Evolutionary conservation across 805 yeast species (phyloP).

Genomic region (Lipomyces yamadae): DNA sequence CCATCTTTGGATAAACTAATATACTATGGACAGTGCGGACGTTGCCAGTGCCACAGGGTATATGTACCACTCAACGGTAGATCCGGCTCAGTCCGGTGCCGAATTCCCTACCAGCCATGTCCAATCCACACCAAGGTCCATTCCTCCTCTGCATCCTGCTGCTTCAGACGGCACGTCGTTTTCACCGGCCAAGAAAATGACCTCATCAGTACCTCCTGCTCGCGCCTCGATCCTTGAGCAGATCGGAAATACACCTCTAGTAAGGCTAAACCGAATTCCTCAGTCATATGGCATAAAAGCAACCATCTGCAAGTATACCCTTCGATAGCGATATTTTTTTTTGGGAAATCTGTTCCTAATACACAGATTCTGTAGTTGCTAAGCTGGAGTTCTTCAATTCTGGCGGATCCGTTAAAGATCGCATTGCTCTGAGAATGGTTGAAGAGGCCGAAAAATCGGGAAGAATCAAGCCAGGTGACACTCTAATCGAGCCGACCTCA

Average conservation of each 20-base stretch:
- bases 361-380: slow-evolving; percentile 55
- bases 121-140: neutral
- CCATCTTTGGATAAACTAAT: neutral
- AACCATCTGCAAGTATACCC: slow-evolving; percentile 39
- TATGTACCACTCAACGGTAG: neutral
- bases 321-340: neutral
- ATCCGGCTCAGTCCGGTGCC: neutral
- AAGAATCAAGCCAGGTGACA: slow-evolving; percentile 75
- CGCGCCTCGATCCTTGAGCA: slow-evolving; percentile 66
- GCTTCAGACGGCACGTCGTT: neutral
- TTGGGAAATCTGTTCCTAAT: neutral
- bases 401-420: slow-evolving; percentile 88
- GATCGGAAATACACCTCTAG: slow-evolving; percentile 85
- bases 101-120: neutral
- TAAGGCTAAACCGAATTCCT: slow-evolving; percentile 75
- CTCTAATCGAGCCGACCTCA: slow-evolving; percentile 86
- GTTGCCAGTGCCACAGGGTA: neutral
- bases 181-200: neutral
- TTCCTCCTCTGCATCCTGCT: neutral
- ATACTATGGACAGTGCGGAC: neutral
- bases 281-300: slow-evolving; percentile 77
- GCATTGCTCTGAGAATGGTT: slow-evolving; percentile 86
- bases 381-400: slow-evolving; percentile 84
- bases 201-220: slow-evolving; percentile 46
- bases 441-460: slow-evolving; percentile 82